Conservation (phyloP, 2,329 filamentous ascomycete genomes). For the Alternaria sp. region DNA sequence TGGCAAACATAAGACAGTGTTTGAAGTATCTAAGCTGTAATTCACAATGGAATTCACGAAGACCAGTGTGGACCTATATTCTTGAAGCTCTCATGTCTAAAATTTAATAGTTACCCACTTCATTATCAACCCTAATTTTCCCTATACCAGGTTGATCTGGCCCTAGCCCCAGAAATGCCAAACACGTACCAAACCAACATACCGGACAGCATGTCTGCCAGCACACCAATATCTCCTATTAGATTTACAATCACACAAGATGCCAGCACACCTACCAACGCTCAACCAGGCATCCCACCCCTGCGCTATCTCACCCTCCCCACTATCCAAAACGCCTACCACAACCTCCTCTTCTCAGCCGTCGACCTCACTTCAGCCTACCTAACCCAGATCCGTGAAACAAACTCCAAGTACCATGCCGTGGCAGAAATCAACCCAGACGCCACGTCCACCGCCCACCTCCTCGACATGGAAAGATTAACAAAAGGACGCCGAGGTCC, state of each 20-base stretch:
- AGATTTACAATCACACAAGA: neutral
- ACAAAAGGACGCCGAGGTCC: constrained; percentile 56
- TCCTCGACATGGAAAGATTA: constrained; percentile 56
- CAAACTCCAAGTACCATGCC: constrained; percentile 65
- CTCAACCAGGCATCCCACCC: neutral
- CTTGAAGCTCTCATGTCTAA: neutral
- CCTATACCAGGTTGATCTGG: neutral
- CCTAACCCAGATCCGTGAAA: constrained; percentile 62
- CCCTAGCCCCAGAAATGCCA: neutral
- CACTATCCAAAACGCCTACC: neutral
- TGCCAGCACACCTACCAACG: neutral
- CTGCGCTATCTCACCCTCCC: neutral
- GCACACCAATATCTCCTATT: neutral
- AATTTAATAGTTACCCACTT: neutral
- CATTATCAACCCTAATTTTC: neutral
- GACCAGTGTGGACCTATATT: neutral
- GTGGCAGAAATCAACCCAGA: constrained; percentile 59
- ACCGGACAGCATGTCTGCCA: neutral
- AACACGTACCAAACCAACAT: neutral
- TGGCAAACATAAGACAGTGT: neutral
- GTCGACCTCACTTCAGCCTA: constrained; percentile 50
- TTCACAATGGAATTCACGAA: neutral
- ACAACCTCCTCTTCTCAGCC: neutral
- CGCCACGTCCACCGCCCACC: constrained; percentile 57
- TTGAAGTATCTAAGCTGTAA: neutral